Evolutionary conservation across 192 early-diverging fungal genomes (phyloP), one percentile per base, ranked within the genome.

Genomic region (Podila verticillata): DNA sequence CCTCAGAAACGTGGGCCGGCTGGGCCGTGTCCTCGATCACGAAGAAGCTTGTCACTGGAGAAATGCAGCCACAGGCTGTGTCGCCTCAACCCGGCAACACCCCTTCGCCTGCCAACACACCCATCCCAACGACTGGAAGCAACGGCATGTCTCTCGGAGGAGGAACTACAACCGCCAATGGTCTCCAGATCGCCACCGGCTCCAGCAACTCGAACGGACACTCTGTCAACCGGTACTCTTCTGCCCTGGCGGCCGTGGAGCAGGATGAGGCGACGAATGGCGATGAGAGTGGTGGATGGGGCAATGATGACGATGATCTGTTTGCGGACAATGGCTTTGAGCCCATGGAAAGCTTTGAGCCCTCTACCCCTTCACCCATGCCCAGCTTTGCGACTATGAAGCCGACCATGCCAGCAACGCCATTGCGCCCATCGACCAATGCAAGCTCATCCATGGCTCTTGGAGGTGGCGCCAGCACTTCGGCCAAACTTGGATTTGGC

Each of bases 21-120:
- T 96, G 96, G 96, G 96, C 96, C 0, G 91, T 96, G 5, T 93
- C 94, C 5, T 94, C 93, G 13, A 81, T 94, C 54, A 88, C 91
- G 20, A 92, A 86, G 34, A 85, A 83, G 47, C 83, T 89, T 36
- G 74, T 65, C 26, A 82, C 71, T 22, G 64, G 66, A 44, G 60
- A 68, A 2, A 66, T 64, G 56, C 65, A 72, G 28, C 66, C 75
- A 12, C 70, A 69, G 28, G 48, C 28, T 7, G 54, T 70, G 49
- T 57, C 65, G 5, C 65, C 63, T 9, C 59, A 47, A 22, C 17
- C 39, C 24, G 68, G 51, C 15, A 48, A 15, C 31, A 66, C 22
- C 30, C 30, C 58, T 20, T 74, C 62, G 5, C 66, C 65, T 30
- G 36, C 57, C 62, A 61, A 22, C 60, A 66, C 56, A 48, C 71